Conservation (phyloP, 2,329 filamentous ascomycete genomes). For the Biscogniauxia sp. region DNA sequence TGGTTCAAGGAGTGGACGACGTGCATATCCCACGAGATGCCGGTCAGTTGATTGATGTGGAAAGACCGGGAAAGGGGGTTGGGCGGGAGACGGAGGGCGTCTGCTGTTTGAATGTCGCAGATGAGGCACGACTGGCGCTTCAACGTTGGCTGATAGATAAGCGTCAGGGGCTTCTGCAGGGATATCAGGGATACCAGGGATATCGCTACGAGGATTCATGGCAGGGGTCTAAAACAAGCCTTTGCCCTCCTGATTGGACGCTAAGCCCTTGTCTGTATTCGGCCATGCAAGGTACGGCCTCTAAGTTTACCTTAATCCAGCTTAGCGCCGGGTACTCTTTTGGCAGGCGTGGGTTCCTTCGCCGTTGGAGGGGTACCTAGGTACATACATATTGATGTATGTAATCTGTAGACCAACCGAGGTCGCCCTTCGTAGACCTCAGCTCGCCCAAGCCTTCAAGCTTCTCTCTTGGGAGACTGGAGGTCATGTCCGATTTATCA, state of each 20-base stretch:
- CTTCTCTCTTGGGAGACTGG: neutral
- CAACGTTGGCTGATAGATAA: neutral
- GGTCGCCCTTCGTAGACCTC: too few relatives aligned
- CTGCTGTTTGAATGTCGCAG: neutral
- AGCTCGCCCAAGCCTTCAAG: neutral
- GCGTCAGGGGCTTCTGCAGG: neutral
- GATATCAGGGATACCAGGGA: neutral
- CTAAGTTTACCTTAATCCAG: conserved; percentile 14
- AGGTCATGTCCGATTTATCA: neutral
- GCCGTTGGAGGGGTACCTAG: conserved; percentile 7
- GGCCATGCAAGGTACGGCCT: conserved; percentile 20
- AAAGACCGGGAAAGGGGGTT: conserved; percentile 4
- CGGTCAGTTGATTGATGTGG: neutral
- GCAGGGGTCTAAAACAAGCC: neutral
- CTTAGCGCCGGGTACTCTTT: conserved; percentile 15
- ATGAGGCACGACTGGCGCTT: neutral
- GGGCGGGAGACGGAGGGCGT: conserved; percentile 3
- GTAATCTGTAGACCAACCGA: too few relatives aligned
- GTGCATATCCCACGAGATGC: conserved; percentile 8
- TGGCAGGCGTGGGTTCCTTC: conserved; percentile 11
- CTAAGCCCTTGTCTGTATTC: conserved; percentile 1
- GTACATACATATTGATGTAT: neutral
- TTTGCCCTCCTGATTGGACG: conserved; percentile 12
- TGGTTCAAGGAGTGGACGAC: conserved; percentile 16
- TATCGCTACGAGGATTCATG: neutral